A percentile compares a stretch with the other conserved stretches of the same genome.
phyloP scores from a whole-genome alignment of 179 eudicot genomes.

The Drosera spatulata region DNA sequence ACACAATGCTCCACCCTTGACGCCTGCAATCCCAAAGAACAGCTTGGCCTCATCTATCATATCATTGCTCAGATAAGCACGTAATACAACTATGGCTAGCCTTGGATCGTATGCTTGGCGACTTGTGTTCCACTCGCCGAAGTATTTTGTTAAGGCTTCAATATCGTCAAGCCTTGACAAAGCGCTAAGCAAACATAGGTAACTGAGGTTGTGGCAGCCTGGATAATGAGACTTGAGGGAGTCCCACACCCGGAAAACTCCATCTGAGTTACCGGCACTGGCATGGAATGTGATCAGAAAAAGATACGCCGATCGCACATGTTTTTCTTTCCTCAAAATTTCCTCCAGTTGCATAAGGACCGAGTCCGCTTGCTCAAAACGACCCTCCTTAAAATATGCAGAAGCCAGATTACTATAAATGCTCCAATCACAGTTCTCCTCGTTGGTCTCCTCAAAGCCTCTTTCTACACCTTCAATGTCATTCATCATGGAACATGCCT shows the following conservation, averaged over 20 bases:
- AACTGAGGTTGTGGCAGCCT: conserved; percentile 29
- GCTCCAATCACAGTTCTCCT: conserved; percentile 28
- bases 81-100: conserved; percentile 30
- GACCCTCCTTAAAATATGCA: conserved; percentile 30
- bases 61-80: conserved; percentile 33
- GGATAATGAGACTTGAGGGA: conserved; percentile 27
- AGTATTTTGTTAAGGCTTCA: conserved; percentile 31
- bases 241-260: conserved; percentile 47
- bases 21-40: conserved; percentile 18
- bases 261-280: conserved; percentile 20
- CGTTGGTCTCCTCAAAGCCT: conserved; percentile 33
- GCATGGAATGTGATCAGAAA: conserved; percentile 46
- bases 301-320: conserved; percentile 30
- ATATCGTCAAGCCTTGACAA: conserved; percentile 35
- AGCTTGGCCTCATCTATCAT: conserved; percentile 51
- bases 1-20: conserved; percentile 15
- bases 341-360: conserved; percentile 35
- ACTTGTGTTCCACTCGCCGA: conserved; percentile 44
- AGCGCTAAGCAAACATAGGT: conserved; percentile 44
- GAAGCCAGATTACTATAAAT: conserved; percentile 39
- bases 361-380: conserved; percentile 29
- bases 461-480: conserved; percentile 20
- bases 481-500: conserved; percentile 31
- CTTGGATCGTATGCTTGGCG: conserved; percentile 40
- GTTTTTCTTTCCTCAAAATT: conserved; percentile 8